Percentiles rank a stretch among this genome's conserved stretches.
These are phyloP conservation scores for Vanderwaltozyma tropicalis DNA, from an alignment of 805 yeast genomes.

Conservation along the genomic window DNA sequence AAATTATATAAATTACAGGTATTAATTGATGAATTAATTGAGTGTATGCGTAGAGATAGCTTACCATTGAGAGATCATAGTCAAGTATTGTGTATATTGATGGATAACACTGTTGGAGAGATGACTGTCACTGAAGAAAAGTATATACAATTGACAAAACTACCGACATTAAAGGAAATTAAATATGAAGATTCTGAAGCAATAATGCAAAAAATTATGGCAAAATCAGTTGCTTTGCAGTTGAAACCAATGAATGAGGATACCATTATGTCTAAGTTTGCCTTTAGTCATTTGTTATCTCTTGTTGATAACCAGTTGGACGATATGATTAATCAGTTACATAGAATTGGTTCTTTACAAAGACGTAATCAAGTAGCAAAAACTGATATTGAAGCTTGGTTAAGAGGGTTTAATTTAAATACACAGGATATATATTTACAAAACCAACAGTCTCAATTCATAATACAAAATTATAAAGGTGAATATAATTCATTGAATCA, in stretches of 20 bases:
- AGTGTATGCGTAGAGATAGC: too few relatives aligned
- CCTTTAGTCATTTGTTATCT: conserved; percentile 31
- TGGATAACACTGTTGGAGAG: not conserved
- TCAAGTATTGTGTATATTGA: not conserved
- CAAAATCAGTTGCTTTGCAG: conserved; percentile 30
- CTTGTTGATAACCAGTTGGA: conserved; percentile 30
- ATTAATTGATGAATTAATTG: too few relatives aligned
- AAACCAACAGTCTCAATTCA: conserved; percentile 16
- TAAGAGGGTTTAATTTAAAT: conserved; percentile 34
- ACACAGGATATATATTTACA: conserved; percentile 34
- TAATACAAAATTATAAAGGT: conserved; percentile 7
- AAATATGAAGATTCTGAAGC: conserved; percentile 5
- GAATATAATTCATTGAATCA: conserved; percentile 6
- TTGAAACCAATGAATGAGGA: conserved; percentile 27
- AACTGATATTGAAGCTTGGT: conserved; percentile 39
- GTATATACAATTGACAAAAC: conserved; percentile 11
- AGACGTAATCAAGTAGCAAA: conserved; percentile 47
- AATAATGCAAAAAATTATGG: conserved; percentile 15
- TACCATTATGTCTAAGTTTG: conserved; percentile 24
- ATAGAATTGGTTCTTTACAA: conserved; percentile 46
- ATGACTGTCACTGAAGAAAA: not conserved
- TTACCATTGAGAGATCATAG: not conserved
- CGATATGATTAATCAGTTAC: conserved; percentile 34
- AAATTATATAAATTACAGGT: too few relatives aligned
- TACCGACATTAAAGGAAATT: conserved; percentile 16